phyloP scores from a whole-genome alignment of 352 stramenopile genomes.

The Phytopythium cucurbitacearum region DNA sequence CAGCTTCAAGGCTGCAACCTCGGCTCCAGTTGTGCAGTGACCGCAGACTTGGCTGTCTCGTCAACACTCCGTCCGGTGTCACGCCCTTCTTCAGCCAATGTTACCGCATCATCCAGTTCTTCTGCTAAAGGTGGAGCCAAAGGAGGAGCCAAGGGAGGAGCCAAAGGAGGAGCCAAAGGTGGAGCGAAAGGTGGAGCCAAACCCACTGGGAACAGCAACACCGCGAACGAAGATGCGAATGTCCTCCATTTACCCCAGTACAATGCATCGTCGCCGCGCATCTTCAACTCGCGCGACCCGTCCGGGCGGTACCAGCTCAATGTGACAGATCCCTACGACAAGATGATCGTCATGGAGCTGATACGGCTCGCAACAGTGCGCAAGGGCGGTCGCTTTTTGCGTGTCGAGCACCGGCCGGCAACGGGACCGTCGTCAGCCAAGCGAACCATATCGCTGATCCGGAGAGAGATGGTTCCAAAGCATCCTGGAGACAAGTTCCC shows the following conservation, averaged over 20 bases:
- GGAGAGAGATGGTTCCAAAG: conserved; percentile 30
- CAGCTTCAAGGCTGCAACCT: conserved; percentile 66
- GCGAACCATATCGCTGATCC: conserved; percentile 36
- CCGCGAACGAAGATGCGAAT: conserved; percentile 17
- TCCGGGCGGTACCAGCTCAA: conserved; percentile 68
- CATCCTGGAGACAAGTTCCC: conserved; percentile 1
- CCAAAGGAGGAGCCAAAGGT: neutral
- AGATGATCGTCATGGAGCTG: conserved; percentile 74
- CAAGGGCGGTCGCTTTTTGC: conserved; percentile 70
- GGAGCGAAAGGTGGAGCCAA: neutral
- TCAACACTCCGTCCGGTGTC: too few species aligned
- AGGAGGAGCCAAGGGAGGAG: neutral
- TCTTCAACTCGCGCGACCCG: conserved; percentile 75
- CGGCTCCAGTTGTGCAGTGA: conserved; percentile 18
- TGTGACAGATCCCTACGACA: conserved; percentile 64
- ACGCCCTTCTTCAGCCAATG: too few species aligned
- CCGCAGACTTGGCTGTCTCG: neutral
- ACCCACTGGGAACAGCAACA: neutral
- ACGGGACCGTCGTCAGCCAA: conserved; percentile 14
- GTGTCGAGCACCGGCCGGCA: conserved; percentile 46
- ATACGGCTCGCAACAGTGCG: conserved; percentile 62
- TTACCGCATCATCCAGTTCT: neutral
- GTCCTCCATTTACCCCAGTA: conserved; percentile 38
- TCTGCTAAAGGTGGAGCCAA: neutral
- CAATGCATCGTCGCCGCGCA: conserved; percentile 18